These are phyloP conservation scores for Trichosporon ovoides DNA, from an alignment of 1,284 basidiomycete genomes.

Conservation along the genomic window DNA sequence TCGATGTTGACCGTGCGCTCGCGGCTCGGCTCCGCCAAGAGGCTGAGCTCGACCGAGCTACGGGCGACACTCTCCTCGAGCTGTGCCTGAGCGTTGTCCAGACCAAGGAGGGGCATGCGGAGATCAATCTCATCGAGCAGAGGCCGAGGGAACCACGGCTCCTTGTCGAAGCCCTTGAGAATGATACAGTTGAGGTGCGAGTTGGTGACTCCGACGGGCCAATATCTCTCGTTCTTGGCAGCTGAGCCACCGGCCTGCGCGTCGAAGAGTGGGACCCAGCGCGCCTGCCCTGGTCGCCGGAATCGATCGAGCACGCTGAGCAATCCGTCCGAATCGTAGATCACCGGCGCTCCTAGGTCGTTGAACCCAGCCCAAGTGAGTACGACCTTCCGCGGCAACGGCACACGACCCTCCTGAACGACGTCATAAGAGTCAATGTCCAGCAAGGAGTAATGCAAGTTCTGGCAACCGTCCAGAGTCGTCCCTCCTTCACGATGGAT, in stretches of 20 bases:
- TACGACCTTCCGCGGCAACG: conserved; percentile 68
- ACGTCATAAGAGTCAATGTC: conserved; percentile 82
- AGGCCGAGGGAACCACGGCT: conserved; percentile 82
- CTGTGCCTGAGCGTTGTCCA: conserved; percentile 60
- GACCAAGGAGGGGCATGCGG: conserved; percentile 73
- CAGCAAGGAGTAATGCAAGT: conserved; percentile 77
- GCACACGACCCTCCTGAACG: conserved; percentile 77
- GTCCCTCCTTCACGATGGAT: conserved; percentile 81
- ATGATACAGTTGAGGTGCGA: conserved; percentile 81
- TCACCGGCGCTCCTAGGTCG: conserved; percentile 78
- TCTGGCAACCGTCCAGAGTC: conserved; percentile 88
- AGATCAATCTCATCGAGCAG: conserved; percentile 83
- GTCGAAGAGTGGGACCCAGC: conserved; percentile 86
- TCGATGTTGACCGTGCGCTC: conserved; percentile 77
- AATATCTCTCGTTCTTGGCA: conserved; percentile 86
- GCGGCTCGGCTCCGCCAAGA: conserved; percentile 66
- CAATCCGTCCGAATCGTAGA: conserved; percentile 82
- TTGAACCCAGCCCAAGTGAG: conserved; percentile 90
- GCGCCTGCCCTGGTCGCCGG: conserved; percentile 77
- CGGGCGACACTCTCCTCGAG: conserved; percentile 81
- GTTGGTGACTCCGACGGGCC: conserved; percentile 80
- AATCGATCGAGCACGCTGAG: conserved; percentile 81
- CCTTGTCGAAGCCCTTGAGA: conserved; percentile 80
- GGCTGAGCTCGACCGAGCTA: conserved; percentile 63
- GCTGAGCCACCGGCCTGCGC: conserved; percentile 49